A percentile compares a stretch with the other conserved stretches of the same genome.
These are phyloP conservation scores for Tolypocladium pustulatum DNA, from an alignment of 2,329 filamentous ascomycete genomes.

Conservation along the genomic window DNA sequence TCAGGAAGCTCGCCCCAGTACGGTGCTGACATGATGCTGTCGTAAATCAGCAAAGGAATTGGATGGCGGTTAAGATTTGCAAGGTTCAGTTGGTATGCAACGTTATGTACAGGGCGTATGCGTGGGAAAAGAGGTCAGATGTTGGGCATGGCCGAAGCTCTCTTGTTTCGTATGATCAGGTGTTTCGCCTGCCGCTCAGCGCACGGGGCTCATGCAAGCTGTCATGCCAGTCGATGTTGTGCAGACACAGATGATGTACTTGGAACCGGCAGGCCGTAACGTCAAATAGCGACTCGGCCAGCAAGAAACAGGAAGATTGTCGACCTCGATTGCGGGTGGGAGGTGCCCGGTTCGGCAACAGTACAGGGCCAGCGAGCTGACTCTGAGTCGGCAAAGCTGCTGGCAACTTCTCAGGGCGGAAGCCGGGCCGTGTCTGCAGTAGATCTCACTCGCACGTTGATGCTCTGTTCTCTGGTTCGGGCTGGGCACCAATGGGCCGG, in stretches of 20 bases:
- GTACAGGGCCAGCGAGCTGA: too few relatives aligned
- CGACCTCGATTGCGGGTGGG: background rate
- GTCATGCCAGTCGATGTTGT: background rate
- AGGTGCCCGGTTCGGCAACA: slow-evolving; percentile 2
- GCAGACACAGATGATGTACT: background rate
- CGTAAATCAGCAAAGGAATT: background rate
- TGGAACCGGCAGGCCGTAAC: background rate
- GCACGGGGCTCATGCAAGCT: slow-evolving; percentile 7
- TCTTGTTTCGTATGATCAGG: background rate
- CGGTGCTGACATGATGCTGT: slow-evolving; percentile 32
- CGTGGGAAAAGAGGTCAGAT: background rate
- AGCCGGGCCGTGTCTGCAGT: background rate
- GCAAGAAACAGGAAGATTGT: background rate
- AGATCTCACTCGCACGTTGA: background rate
- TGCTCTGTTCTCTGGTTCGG: background rate
- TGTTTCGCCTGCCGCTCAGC: background rate
- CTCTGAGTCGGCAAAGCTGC: background rate
- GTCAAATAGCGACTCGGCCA: background rate
- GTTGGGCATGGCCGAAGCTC: background rate
- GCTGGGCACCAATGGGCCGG: background rate
- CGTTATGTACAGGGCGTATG: background rate
- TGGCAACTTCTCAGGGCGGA: background rate
- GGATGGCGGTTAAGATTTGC: background rate
- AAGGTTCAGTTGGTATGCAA: background rate
- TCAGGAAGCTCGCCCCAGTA: slow-evolving; percentile 51